phyloP scores from a whole-genome alignment of 345 rosid species.

The Camelina laxa region DNA sequence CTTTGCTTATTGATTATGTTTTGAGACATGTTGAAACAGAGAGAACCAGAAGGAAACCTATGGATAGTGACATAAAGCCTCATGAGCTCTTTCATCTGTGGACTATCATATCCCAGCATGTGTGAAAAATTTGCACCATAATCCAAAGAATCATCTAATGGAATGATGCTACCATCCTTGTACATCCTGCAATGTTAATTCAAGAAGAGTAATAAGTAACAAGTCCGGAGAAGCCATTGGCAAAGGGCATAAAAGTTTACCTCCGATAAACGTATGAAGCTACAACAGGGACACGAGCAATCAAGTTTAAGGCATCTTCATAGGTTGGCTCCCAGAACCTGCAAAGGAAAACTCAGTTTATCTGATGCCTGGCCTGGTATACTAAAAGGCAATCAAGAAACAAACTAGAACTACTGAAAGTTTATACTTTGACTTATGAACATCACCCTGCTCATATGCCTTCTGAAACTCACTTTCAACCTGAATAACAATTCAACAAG shows the following conservation, averaged over 20 bases:
- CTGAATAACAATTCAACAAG: constrained; percentile 49
- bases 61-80: constrained; percentile 94
- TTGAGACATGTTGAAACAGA: not conserved
- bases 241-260: constrained; percentile 37
- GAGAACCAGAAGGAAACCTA: constrained; percentile 56
- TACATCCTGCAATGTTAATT: constrained; percentile 57
- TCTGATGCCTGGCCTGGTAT: constrained; percentile 12
- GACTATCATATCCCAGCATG: constrained; percentile 86
- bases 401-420: constrained; percentile 12
- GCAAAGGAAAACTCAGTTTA: constrained; percentile 19
- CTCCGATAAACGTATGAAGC: constrained; percentile 87
- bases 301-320: constrained; percentile 84
- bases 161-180: constrained; percentile 73
- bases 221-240: no score
- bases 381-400: constrained; percentile 19
- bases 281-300: constrained; percentile 83
- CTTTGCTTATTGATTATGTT: not conserved
- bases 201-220: constrained; percentile 4
- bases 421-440: constrained; percentile 79
- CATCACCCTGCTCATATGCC: constrained; percentile 79
- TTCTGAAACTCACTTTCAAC: constrained; percentile 95
- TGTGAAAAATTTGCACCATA: constrained; percentile 88
- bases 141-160: constrained; percentile 73
- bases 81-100: constrained; percentile 92
- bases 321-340: constrained; percentile 95